These are phyloP conservation scores for Venturia aucupariae DNA, from an alignment of 2,329 filamentous ascomycete genomes.

Conservation along the genomic window DNA sequence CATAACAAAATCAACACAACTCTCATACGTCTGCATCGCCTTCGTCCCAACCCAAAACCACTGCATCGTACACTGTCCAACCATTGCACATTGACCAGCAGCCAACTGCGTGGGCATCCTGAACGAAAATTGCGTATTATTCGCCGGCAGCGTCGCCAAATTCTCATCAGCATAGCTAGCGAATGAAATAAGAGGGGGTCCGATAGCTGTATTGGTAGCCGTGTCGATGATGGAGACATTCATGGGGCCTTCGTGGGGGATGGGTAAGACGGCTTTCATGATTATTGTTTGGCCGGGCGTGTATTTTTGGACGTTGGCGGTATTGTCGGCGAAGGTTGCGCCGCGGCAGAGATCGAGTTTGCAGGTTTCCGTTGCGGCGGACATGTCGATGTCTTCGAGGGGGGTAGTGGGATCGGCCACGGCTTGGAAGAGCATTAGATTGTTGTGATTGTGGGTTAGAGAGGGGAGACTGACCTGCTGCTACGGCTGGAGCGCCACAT, in stretches of 20 bases:
- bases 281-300: constrained; percentile 39
- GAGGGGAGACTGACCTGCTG: background rate
- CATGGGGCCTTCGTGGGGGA: constrained; percentile 46
- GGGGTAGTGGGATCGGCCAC: constrained; percentile 12
- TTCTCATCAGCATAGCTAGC: constrained; percentile 44
- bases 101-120: constrained; percentile 42
- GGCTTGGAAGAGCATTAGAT: background rate
- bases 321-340: constrained; percentile 48
- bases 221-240: constrained; percentile 53
- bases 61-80: constrained; percentile 44
- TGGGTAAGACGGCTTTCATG: constrained; percentile 39
- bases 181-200: constrained; percentile 45
- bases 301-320: constrained; percentile 42
- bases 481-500: constrained; percentile 40
- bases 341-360: constrained; percentile 40
- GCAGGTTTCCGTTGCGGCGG: constrained; percentile 1
- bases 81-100: constrained; percentile 31
- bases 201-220: constrained; percentile 43
- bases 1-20: constrained; percentile 51
- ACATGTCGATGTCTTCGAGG: constrained; percentile 13
- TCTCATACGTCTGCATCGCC: constrained; percentile 53
- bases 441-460: background rate
- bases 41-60: constrained; percentile 52
- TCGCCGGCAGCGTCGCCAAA: constrained; percentile 30
- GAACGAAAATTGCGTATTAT: constrained; percentile 43